phyloP scores from a whole-genome alignment of 1,284 basidiomycete species.

The Melampsora larici-populina region DNA sequence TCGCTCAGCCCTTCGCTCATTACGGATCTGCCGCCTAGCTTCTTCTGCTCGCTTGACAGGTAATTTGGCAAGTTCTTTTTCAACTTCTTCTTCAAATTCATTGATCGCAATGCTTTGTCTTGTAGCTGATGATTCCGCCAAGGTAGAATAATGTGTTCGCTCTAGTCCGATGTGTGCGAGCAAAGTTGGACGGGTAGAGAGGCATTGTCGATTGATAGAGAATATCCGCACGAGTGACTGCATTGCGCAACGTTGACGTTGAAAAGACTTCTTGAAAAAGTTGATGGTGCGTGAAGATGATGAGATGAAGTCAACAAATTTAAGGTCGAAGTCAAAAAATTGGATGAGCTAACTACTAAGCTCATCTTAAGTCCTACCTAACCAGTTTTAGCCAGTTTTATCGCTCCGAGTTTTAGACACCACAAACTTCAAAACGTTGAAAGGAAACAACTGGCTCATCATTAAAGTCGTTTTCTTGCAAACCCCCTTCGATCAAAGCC shows the following conservation, averaged over 20 bases:
- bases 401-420: no score
- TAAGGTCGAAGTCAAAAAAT: no score
- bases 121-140: neutral
- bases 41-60: conserved; percentile 23
- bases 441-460: no score
- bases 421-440: no score
- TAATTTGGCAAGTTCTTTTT: conserved; percentile 22
- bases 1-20: conserved; percentile 26
- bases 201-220: neutral
- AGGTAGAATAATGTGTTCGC: neutral
- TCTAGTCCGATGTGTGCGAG: neutral
- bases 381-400: no score
- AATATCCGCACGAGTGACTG: neutral
- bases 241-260: neutral
- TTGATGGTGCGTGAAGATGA: no score
- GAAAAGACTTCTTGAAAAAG: no score
- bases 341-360: no score
- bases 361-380: no score
- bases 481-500: neutral
- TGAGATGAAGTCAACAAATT: no score
- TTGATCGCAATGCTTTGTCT: neutral
- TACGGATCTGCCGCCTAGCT: conserved; percentile 24
- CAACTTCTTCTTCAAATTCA: conserved; percentile 37
- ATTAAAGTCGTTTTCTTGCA: no score
- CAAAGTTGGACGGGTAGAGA: neutral